Percentiles rank a stretch among this genome's conserved stretches.
Conservation (phyloP, 1,284 basidiomycete species). For the Cryptococcus wingfieldii region DNA sequence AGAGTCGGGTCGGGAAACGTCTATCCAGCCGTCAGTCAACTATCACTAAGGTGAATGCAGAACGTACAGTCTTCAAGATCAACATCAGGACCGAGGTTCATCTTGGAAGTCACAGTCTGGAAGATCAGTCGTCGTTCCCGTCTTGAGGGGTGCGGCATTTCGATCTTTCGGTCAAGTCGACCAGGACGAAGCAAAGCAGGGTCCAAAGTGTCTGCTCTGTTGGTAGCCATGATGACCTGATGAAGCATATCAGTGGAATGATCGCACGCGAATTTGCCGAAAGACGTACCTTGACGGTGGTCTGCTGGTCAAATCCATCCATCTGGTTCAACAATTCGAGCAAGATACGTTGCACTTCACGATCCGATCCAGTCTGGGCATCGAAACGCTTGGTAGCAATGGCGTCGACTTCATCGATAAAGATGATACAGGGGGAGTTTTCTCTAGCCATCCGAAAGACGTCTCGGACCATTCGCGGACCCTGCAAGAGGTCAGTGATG, state of each 20-base stretch:
- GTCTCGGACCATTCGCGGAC: conserved; percentile 98
- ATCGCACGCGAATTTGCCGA: neutral
- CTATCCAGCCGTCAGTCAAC: conserved; percentile 50
- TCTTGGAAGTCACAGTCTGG: conserved; percentile 95
- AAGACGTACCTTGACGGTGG: conserved; percentile 84
- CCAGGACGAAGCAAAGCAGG: conserved; percentile 96
- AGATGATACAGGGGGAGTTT: conserved; percentile 97
- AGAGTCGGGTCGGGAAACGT: conserved; percentile 93
- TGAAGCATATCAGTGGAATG: neutral
- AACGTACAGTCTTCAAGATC: conserved; percentile 93
- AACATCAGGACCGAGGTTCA: conserved; percentile 97
- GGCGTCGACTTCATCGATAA: conserved; percentile 99
- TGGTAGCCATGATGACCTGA: conserved; percentile 97
- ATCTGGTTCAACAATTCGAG: conserved; percentile 99
- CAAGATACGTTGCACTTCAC: conserved; percentile 97
- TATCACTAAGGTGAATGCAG: neutral
- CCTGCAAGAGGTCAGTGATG: conserved; percentile 46
- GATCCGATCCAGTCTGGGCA: conserved; percentile 97
- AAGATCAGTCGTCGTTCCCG: conserved; percentile 97
- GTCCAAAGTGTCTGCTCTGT: conserved; percentile 92
- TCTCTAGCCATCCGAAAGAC: conserved; percentile 97
- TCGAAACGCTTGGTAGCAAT: conserved; percentile 99
- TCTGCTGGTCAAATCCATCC: conserved; percentile 99
- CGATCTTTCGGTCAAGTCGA: conserved; percentile 96
- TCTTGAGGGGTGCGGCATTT: conserved; percentile 91